Base-by-base conservation (phyloP, 2,329 filamentous ascomycete genomes). In the Neofusicoccum laricinum region DNA sequence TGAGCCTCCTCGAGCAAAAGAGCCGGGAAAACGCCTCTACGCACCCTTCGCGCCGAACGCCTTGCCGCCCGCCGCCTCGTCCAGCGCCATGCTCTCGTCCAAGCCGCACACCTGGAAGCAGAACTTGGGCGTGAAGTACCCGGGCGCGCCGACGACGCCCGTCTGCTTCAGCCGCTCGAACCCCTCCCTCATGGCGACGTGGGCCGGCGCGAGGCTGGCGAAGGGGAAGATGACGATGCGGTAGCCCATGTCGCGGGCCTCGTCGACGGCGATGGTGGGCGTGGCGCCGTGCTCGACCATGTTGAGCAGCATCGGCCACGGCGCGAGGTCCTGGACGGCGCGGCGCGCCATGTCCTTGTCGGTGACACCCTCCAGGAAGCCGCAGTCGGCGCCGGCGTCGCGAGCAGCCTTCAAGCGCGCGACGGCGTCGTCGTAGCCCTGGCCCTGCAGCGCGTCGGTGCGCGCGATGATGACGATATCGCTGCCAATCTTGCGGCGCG, bases 221-320 rank as follows among this genome's bases (percentile, higher is more conserved):
- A 80, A 81, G 4, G 85, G 84, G 69, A 84, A 86, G 64, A 88
- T 88, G 51, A 86, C 83, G 64, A 88, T 79, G 65, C 80, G 79
- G 73, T 85, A 88, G 0, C 86, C 86, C 69, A 87, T 78, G 45
- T 82, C 76, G 66, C 78, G 78, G 7, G 85, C 85, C 68, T 88
- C 82, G 0, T 80, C 73, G 2, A 80, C 81, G 1, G 79, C 81
- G 59, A 85, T 82, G 30, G 82, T 77, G 0, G 86, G 86, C 25
- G 83, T 85, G 25, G 81, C 80, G 1, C 85, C 79, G 64, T 79
- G 75, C 66, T 80, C 77, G 12, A 81, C 79, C 71, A 79, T 79
- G 66, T 81, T 81, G 64, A 80, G 66, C 50, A 81, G 59, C 67
- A 80, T 67, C 11, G 78, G 78, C 71, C 75, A 77, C 14, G 71